phyloP scores from a whole-genome alignment of 1,284 basidiomycete species.

The Cystobasidiaceae sp. region DNA sequence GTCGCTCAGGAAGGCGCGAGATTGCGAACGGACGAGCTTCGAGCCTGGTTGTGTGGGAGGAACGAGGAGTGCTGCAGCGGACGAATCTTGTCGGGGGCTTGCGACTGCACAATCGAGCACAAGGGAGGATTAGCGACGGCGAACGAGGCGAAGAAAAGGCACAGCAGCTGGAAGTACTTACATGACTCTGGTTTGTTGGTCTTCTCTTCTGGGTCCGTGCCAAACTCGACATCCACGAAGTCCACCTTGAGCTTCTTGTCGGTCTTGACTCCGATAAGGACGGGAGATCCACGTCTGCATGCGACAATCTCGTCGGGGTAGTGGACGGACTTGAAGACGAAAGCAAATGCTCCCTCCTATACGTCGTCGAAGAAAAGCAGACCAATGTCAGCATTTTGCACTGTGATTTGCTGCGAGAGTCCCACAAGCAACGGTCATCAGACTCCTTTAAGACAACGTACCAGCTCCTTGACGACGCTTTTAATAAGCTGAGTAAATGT shows the following conservation, averaged over 20 bases:
- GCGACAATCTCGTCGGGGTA: conserved; percentile 95
- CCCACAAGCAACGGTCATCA: neutral
- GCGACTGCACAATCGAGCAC: conserved; percentile 2
- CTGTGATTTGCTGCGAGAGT: neutral
- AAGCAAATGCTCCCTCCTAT: conserved; percentile 95
- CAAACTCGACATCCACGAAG: conserved; percentile 97
- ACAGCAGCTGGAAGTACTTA: neutral
- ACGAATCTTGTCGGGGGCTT: conserved; percentile 30
- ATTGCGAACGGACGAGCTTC: conserved; percentile 90
- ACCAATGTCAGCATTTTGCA: conserved; percentile 1
- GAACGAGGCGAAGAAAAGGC: neutral
- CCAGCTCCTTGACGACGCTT: conserved; percentile 90
- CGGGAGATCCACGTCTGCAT: conserved; percentile 92
- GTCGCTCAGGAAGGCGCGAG: conserved; percentile 96
- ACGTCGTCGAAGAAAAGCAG: neutral
- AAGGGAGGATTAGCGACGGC: neutral
- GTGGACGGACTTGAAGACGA: conserved; percentile 97
- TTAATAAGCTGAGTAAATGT: conserved; percentile 91
- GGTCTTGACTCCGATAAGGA: conserved; percentile 98
- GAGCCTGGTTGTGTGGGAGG: conserved; percentile 58
- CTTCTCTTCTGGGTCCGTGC: conserved; percentile 60
- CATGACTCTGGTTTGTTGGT: conserved; percentile 40
- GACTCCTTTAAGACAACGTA: conserved; percentile 39
- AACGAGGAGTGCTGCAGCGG: conserved; percentile 56
- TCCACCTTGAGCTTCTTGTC: conserved; percentile 99